These are phyloP conservation scores for Millerozyma acaciae DNA, from an alignment of 805 yeast species.

Conservation along the genomic window DNA sequence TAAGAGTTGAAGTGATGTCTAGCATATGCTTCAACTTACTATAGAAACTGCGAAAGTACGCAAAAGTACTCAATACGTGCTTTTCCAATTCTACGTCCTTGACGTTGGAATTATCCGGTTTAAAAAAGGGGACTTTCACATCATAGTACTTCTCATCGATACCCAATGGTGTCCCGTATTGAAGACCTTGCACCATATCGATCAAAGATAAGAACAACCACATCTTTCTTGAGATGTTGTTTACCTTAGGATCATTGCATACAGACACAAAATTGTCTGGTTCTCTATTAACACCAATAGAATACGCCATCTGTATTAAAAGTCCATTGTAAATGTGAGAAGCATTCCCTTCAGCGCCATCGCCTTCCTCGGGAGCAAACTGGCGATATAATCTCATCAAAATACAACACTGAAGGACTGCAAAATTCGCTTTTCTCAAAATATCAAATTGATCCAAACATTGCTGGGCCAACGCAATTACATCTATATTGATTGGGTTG, in stretches of 20 bases:
- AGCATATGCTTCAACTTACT: constrained; percentile 24
- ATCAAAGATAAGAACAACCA: constrained; percentile 31
- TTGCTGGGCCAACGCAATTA: constrained; percentile 28
- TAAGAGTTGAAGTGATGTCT: constrained; percentile 17
- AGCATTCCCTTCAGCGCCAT: constrained; percentile 56
- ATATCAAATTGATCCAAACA: constrained; percentile 36
- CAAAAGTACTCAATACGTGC: constrained; percentile 27
- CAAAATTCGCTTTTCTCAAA: constrained; percentile 39
- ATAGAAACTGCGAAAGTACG: constrained; percentile 26
- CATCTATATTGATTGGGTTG: constrained; percentile 29
- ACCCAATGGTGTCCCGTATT: constrained; percentile 32
- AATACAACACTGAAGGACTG: constrained; percentile 50
- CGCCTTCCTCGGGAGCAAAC: constrained; percentile 55
- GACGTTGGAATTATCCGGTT: constrained; percentile 34
- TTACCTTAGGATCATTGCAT: constrained; percentile 16
- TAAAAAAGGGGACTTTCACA: constrained; percentile 24
- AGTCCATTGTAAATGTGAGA: constrained; percentile 53
- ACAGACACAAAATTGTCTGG: constrained; percentile 46
- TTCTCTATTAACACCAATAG: constrained; percentile 66
- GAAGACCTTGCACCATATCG: constrained; percentile 28
- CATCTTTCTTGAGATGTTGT: constrained; percentile 31
- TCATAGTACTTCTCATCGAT: constrained; percentile 28
- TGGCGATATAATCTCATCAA: constrained; percentile 50
- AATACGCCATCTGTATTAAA: constrained; percentile 61
- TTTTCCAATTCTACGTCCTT: constrained; percentile 34